Base-by-base conservation (phyloP, 768 basidiomycete species). In the Tricholoma sp. region DNA sequence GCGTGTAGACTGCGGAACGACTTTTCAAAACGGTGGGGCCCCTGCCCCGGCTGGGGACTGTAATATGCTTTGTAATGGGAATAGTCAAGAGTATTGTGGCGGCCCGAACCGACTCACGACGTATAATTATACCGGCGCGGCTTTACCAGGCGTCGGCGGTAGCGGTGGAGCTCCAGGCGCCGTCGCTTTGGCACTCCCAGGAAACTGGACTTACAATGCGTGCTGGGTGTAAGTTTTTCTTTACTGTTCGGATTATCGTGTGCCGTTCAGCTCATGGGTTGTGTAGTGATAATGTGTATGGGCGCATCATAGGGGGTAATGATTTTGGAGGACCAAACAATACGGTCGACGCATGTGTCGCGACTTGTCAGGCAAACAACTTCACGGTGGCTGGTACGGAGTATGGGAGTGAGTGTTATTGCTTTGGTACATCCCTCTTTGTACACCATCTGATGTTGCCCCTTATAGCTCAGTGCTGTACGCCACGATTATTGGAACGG, bases 331-430 rank as follows among this genome's bases (percentile, higher is more conserved):
- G 59, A 41, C 56, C 66, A 7, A 64, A 57, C 3, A 73, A 72
- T 48, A 93, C 91, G 0, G 78, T 89, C 45, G 73, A 87, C 61
- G 66, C 65, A 11, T 95, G 93, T 64, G 77, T 92, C 50, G 66
- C 70, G 3, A 66, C 74, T 28, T 95, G 93, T 68, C 62, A 62
- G 0, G 64, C 73, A 2, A 72, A 75, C 58, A 81, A 82, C 57
- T 90, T 78, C 69, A 81, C 84, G 0, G 62, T 90, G 42, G 89
- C 89, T 4, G 91, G 83, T 13, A 72, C 81, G 39, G 91, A 94
- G 67, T 94, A 79, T 56, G 67, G 78, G 45, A 68, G 83, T 84
- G 60, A 62, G 80, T 75, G 5, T 5, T 42, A 3, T 11, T 48
- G 6, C 45, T 39, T 29, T n/a, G n/a, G n/a, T n/a, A 7, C 54